A percentile compares a stretch with the other conserved stretches of the same genome.
These are phyloP conservation scores for Ilex aquifolium DNA, from an alignment of 257 asterid genomes.

Conservation along the genomic window DNA sequence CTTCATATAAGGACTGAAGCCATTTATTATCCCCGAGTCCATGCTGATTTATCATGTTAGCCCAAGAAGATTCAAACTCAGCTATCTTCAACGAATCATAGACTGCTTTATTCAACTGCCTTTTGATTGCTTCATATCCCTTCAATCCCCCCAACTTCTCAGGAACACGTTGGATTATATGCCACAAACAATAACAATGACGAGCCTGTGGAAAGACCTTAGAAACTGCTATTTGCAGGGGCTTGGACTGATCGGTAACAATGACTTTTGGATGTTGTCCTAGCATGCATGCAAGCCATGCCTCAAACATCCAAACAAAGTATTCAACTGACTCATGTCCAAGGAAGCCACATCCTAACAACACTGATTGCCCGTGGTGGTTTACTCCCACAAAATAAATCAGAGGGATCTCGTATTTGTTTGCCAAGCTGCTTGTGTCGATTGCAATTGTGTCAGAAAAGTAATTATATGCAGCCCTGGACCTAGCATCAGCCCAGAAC, in stretches of 20 bases:
- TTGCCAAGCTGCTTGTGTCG: slow-evolving; percentile 51
- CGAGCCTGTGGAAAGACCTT: slow-evolving; percentile 45
- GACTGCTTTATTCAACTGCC: slow-evolving; percentile 39
- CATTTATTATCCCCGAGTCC: slow-evolving; percentile 45
- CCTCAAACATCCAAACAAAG: slow-evolving; percentile 49
- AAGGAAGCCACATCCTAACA: slow-evolving; percentile 62
- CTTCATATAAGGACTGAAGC: slow-evolving; percentile 47
- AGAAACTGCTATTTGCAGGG: slow-evolving; percentile 37
- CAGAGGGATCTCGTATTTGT: slow-evolving; percentile 49
- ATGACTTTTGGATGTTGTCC: slow-evolving; percentile 43
- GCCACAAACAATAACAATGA: slow-evolving; percentile 40
- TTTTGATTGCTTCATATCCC: slow-evolving; percentile 47
- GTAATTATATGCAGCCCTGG: slow-evolving; percentile 40
- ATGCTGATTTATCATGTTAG: slow-evolving; percentile 37
- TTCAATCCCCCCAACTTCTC: slow-evolving; percentile 57
- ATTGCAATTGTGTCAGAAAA: slow-evolving; percentile 43
- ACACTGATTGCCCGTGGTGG: slow-evolving; percentile 50
- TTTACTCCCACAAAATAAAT: slow-evolving; percentile 55
- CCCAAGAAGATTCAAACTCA: slow-evolving; percentile 49
- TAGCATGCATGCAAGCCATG: slow-evolving; percentile 50
- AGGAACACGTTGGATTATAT: slow-evolving; percentile 49
- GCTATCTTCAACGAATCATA: slow-evolving; percentile 47
- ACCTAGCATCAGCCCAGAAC: slow-evolving; percentile 64
- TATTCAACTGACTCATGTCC: slow-evolving; percentile 48
- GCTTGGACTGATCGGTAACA: slow-evolving; percentile 44